phyloP scores from a whole-genome alignment of 306 rosid species.

The Casuarina glauca region DNA sequence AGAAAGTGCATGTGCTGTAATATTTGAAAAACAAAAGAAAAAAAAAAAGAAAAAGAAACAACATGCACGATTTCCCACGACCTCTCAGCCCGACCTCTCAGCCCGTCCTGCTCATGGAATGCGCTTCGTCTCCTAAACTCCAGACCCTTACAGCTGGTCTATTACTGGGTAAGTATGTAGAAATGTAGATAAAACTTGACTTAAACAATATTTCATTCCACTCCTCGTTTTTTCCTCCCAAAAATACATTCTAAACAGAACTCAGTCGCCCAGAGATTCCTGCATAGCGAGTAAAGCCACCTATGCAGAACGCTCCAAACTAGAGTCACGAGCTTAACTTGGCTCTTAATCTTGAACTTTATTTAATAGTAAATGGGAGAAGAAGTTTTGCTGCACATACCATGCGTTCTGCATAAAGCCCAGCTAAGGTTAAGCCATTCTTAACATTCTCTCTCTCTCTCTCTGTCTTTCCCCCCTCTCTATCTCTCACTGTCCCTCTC shows the following conservation, averaged over 20 bases:
- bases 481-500: neutral
- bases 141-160: conserved; percentile 67
- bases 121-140: conserved; percentile 50
- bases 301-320: conserved; percentile 24
- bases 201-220: neutral
- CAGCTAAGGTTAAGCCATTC: conserved; percentile 74
- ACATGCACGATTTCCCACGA: conserved; percentile 45
- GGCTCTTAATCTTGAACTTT: conserved; percentile 28
- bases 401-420: conserved; percentile 61
- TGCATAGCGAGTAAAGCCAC: conserved; percentile 38
- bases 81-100: too few relatives aligned
- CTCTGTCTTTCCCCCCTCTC: conserved; percentile 23
- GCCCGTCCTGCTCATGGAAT: conserved; percentile 34
- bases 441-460: conserved; percentile 34
- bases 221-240: conserved; percentile 10
- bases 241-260: conserved; percentile 17
- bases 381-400: conserved; percentile 26
- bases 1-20: conserved; percentile 28
- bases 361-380: conserved; percentile 12
- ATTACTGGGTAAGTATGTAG: conserved; percentile 5
- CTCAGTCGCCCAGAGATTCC: conserved; percentile 26
- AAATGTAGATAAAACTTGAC: neutral
- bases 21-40: too few relatives aligned
- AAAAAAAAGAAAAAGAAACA: conserved; percentile 6
- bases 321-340: conserved; percentile 51